Evolutionary conservation across 2,329 filamentous ascomycete genomes (phyloP), one percentile per base, ranked within the genome.

Genomic region (Hymenoscyphus occultus): DNA sequence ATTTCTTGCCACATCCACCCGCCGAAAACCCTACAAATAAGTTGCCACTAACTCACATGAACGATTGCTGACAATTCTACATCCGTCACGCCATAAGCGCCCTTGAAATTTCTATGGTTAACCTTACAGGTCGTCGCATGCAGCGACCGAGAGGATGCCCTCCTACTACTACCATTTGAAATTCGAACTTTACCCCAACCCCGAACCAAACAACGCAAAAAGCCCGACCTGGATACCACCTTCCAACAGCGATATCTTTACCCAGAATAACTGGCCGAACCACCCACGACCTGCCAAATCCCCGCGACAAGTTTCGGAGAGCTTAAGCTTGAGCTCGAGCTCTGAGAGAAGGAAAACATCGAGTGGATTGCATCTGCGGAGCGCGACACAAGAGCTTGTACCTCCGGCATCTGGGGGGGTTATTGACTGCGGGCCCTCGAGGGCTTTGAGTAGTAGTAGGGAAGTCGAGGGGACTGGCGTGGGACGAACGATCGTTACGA

Each of bases 91-190:
- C 59, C 10, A 54, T 42, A 61, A n/a, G 10, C 6, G n/a, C n/a
- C 35, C 58, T 32, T 19, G 19, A 60, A 59, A 5, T n/a, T 45
- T 60, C 58, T 16, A 39, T 60, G 45, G 19, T 22, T 7, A 51
- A 22, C n/a, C 45, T 22, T 51, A 51, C n/a, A 51, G 4, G 22
- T 10, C 45, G 45, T 51, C 45, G 45, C 16, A 57, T 66, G 58
- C 61, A 22, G 32, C 31, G n/a, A 32, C 28, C 14, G 31, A 22
- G 39, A 31, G 39, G 32, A 72, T 73, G 71, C 72, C 70, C 62
- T 72, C 82, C 39, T 88, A 87, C 74, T 85, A 84, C 69, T 89
- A 89, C 71, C 86, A 89, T 71, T 73, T 90, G n/a, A 87, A 84
- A 70, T 83, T 90, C 71, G 87, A 90, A 78, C 80, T 89, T 54